Conservation (phyloP, 2,329 filamentous ascomycete species). For the Pseudofabraea citricarpa region DNA sequence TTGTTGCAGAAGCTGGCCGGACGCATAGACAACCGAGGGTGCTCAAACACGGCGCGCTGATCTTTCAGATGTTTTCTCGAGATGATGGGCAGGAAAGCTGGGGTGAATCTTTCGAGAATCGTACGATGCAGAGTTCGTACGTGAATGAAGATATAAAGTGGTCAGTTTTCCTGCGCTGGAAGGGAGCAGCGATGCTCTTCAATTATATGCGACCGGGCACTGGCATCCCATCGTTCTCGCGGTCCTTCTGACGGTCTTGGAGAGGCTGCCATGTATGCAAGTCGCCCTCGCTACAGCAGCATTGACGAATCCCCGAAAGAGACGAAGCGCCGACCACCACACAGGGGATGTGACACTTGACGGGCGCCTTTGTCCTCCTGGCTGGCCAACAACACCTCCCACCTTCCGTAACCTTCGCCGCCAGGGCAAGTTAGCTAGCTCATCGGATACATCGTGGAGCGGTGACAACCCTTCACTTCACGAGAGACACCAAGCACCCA, state of each 20-base stretch:
- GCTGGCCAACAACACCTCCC: too few species aligned
- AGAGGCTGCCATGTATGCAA: too few species aligned
- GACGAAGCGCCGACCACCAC: not conserved
- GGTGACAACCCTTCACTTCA: too few species aligned
- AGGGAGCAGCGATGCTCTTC: too few species aligned
- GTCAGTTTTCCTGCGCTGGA: not conserved
- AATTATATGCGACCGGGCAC: not conserved
- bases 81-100: conserved; percentile 3
- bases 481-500: too few species aligned
- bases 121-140: conserved; percentile 8
- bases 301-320: not conserved
- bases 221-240: not conserved
- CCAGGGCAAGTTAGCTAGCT: too few species aligned
- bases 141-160: conserved; percentile 7
- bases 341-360: too few species aligned
- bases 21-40: conserved; percentile 14
- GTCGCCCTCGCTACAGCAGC: too few species aligned
- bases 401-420: too few species aligned
- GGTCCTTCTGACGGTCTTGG: not conserved
- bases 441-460: too few species aligned
- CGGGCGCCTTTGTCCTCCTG: too few species aligned
- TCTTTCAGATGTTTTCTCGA: conserved; percentile 15
- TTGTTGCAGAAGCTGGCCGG: conserved; percentile 14
- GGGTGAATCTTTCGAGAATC: conserved; percentile 8
- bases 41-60: conserved; percentile 5